Evolutionary conservation across 2,329 filamentous ascomycete genomes (phyloP), one percentile per base, ranked within the genome.

Genomic region (Orbilia oligospora): DNA sequence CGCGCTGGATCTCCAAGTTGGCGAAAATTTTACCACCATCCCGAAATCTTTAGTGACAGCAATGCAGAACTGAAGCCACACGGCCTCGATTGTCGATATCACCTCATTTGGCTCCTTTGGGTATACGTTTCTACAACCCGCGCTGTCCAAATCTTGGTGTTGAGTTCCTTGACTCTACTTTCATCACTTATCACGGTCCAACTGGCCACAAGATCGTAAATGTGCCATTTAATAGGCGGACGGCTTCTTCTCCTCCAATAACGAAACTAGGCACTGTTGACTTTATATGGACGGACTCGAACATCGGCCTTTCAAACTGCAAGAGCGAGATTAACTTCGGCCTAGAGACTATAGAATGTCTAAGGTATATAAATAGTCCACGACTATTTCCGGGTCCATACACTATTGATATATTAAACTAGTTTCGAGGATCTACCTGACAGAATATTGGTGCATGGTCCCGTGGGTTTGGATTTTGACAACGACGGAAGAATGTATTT

Each of bases 181-280:
- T 70, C 24, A 71, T 71, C 30, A 46, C 69, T 8, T 71, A 71
- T 30, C 69, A 71, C 22, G 58, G 69, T 9, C 69, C 69, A 2
- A 71, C 46, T 3, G 58, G 69, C 1, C 69, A 71, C 20, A 71
- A 65, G 30, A 71, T 71, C 10, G 69, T 65, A 6, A 71, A 71
- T 30, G 48, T 71, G 22, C 69, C 36, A 1, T 71, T 64, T 33
- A 65, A 64, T 33, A 5, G 33, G 9, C 33, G 33, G 8, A 36
- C 33, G 10, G 9, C 10, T 36, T 9, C 5, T 36, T 1, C 48
- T n/a, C 56, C 69, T 56, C 36, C 56, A 14, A 71, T 33, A 3
- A 65, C 58, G 16, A 65, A 71, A 22, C 48, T 56, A 22, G 69
- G 69, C 44, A 71, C 58, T 1, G 16, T 65, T 10, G 67, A 63